Conservation (phyloP, 257 asterid species). For the Solanum corneliomulleri region DNA sequence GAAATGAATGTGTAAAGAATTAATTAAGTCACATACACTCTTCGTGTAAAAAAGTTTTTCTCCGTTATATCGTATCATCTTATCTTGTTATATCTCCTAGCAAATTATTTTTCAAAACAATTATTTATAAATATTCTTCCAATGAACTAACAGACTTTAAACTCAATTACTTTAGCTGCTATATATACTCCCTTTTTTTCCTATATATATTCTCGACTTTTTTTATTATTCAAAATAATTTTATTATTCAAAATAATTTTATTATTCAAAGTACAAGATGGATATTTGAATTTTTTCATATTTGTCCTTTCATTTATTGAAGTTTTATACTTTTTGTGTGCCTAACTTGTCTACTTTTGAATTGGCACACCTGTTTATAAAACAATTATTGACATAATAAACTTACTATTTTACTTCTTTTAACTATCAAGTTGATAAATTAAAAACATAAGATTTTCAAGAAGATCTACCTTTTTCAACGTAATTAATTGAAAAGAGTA, state of each 20-base stretch:
- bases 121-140: neutral
- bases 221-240: too few species aligned
- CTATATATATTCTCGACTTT: neutral
- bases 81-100: neutral
- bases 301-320: neutral
- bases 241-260: too few species aligned
- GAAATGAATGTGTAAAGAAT: neutral
- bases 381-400: too few species aligned
- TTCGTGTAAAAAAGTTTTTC: neutral
- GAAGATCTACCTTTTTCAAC: too few species aligned
- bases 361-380: too few species aligned
- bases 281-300: too few species aligned
- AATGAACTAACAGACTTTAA: neutral
- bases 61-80: neutral
- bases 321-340: too few species aligned
- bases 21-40: neutral
- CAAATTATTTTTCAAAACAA: neutral
- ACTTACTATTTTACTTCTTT: too few species aligned
- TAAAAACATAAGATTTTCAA: too few species aligned
- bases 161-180: neutral
- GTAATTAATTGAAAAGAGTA: too few species aligned
- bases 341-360: too few species aligned
- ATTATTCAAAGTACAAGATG: neutral
- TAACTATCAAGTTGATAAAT: too few species aligned
- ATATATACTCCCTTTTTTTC: neutral